Base-by-base conservation (phyloP, 2,329 filamentous ascomycete genomes). In the Pyrenophora tritici-repentis region DNA sequence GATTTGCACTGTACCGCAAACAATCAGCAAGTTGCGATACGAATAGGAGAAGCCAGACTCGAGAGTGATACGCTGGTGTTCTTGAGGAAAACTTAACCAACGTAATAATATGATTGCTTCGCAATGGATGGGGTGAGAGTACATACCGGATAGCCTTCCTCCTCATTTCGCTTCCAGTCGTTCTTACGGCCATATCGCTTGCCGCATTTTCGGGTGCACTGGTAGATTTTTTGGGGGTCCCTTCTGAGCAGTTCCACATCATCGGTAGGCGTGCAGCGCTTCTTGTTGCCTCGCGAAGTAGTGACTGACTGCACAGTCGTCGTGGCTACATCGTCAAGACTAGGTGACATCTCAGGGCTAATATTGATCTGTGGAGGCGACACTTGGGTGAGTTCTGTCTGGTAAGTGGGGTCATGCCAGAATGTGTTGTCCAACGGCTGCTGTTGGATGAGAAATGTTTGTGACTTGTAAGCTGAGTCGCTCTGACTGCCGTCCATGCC, bases 151-250 rank as follows among this genome's bases (percentile, higher is more conserved):
- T 73, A 73, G 7, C 66, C 67, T 43, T 73, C 70, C 46, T 73
- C 70, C 36, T 73, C 71, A 29, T 73, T 72, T 41, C 71, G 61
- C 56, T 72, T 73, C 71, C 70, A 73, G 56, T 73, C 71, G 32
- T 69, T 72, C 57, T 73, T 73, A 6, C 70, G 66, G 6, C 67
- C 68, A 53, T 72, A 73, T 7, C 70, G 62, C 50, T 73, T 73
- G 9, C 71, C 71, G 32, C 71, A 73, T 44, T 72, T 72, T 20
- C 70, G 37, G 6, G 71, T 73, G 50, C 71, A 73, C 38, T 73
- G 71, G 50, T 71, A 73, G 34, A 73, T 70, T 26, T 73, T 73
- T 41, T 64, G 71, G 8, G 67, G 50, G 41, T 73, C 70, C 32
- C 70, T 52, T 35, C 56, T 43, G 18, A 73, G 56, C 17, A 71